Evolutionary conservation across 495 filamentous ascomycete species (phyloP), one percentile per base, ranked within the genome.

Genomic region (Hypomontagnella monticulosa): DNA sequence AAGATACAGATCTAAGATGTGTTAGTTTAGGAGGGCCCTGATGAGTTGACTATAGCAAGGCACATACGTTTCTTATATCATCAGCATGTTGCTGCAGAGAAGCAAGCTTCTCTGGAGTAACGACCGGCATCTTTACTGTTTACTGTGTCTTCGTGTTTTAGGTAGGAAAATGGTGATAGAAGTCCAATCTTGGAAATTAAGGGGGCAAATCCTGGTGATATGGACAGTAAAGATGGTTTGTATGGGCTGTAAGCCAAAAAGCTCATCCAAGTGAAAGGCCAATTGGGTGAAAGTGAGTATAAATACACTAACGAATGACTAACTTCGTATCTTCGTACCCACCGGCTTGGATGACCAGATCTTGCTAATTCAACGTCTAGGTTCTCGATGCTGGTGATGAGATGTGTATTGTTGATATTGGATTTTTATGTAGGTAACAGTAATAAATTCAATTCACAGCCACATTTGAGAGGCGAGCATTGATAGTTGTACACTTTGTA

Each of bases 1-100:
- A 99, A 81, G 70, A 99, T 97, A 78, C 95, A 99, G 61, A 99
- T 97, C 93, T 98, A 54, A 23, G 7, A 23, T 50, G n/a, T 41
- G 64, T 46, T 55, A 67, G 64, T 54, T n/a, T 57, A 33, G 40
- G 23, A 27, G n/a, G 50, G 68, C 77, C 77, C 78, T 75, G 56
- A 62, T 54, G 9, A 34, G 67, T 70, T 74, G 66, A 71, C 74
- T 75, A 77, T 70, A 76, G 75, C 70, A 70, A 73, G 69, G 54
- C 73, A 75, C 81, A 74, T 83, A 94, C 93, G 85, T 97, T 97
- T 80, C 93, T 84, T 75, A 97, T 89, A 74, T 89, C 89, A 58
- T 95, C 88, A 48, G 91, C 85, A 68, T 91, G 89, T 74, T 85
- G 86, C 81, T 97, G 93, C 61, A 97, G 85, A 75, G 84, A 84